phyloP scores from a whole-genome alignment of 768 basidiomycete species.

The Cystobasidium onofrii region DNA sequence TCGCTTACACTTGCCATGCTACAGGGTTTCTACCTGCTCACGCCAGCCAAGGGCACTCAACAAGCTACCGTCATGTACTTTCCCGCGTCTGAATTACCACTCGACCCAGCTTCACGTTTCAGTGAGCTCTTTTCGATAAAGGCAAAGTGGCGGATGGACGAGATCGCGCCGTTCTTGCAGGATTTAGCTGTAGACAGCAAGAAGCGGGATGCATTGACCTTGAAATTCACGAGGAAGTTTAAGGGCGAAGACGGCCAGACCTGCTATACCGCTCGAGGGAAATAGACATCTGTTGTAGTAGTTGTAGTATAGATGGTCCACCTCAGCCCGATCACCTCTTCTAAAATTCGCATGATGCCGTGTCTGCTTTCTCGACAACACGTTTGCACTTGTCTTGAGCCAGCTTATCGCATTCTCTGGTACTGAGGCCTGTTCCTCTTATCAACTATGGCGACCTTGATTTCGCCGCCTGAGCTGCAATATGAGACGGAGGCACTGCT shows the following conservation, averaged over 20 bases:
- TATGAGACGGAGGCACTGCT: conserved; percentile 9
- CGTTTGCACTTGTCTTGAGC: not conserved
- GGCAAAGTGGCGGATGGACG: conserved; percentile 43
- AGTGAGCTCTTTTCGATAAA: conserved; percentile 66
- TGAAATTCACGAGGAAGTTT: conserved; percentile 73
- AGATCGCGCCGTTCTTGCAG: conserved; percentile 62
- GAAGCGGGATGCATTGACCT: conserved; percentile 74
- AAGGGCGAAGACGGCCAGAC: conserved; percentile 50
- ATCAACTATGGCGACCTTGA: not conserved
- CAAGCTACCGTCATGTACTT: conserved; percentile 59
- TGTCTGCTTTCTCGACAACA: not conserved
- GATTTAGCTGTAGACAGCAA: conserved; percentile 77
- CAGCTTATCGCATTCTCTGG: too few relatives aligned
- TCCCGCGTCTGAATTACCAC: conserved; percentile 63
- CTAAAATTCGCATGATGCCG: not conserved
- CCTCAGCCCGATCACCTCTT: not conserved
- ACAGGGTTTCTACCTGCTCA: conserved; percentile 68
- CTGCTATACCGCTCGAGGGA: conserved; percentile 14
- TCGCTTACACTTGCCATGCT: too few relatives aligned
- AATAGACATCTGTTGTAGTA: not conserved
- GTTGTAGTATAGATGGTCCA: not conserved
- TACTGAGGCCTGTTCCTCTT: too few relatives aligned
- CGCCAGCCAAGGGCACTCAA: conserved; percentile 34
- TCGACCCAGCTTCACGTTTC: conserved; percentile 72
- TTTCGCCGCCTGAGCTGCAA: conserved; percentile 20